phyloP scores from a whole-genome alignment of 208 protist genomes.

The Porcisia hertigi region DNA sequence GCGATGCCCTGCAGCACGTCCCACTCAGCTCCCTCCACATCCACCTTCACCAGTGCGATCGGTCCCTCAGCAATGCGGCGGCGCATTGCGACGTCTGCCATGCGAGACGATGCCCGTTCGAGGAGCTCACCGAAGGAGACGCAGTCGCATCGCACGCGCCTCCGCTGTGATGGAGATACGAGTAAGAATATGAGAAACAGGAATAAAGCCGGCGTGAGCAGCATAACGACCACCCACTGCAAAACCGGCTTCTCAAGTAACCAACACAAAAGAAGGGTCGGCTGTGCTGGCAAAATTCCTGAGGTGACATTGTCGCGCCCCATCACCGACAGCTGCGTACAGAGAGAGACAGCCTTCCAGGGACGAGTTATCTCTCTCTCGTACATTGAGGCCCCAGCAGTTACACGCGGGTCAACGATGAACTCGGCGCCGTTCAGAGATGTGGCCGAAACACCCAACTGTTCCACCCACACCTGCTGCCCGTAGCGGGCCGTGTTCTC shows the following conservation, averaged over 20 bases:
- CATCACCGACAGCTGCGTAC: conserved; percentile 21
- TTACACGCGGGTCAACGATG: conserved; percentile 29
- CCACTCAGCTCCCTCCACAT: conserved; percentile 50
- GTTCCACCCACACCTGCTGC: conserved; percentile 26
- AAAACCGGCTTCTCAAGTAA: conserved; percentile 25
- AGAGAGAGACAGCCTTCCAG: conserved; percentile 18
- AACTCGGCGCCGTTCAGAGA: conserved; percentile 7
- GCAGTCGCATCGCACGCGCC: conserved; percentile 15
- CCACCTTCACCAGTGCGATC: conserved; percentile 50
- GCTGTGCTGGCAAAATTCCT: conserved; percentile 20
- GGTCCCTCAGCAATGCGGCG: conserved; percentile 5
- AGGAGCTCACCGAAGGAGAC: conserved; percentile 28
- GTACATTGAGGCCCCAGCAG: conserved; percentile 37
- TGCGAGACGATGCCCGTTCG: neutral
- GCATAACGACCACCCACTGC: conserved; percentile 9
- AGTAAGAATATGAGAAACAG: conserved; percentile 25
- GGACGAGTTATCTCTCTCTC: conserved; percentile 21
- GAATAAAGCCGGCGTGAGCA: conserved; percentile 16
- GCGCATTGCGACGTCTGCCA: conserved; percentile 5
- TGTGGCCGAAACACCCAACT: conserved; percentile 13
- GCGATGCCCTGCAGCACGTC: conserved; percentile 41
- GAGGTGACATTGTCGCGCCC: conserved; percentile 22
- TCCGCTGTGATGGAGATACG: conserved; percentile 11
- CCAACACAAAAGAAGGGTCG: conserved; percentile 15
- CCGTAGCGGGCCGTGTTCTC: conserved; percentile 23